Conservation (phyloP, 768 basidiomycete genomes). For the Tylopilus sp. region DNA sequence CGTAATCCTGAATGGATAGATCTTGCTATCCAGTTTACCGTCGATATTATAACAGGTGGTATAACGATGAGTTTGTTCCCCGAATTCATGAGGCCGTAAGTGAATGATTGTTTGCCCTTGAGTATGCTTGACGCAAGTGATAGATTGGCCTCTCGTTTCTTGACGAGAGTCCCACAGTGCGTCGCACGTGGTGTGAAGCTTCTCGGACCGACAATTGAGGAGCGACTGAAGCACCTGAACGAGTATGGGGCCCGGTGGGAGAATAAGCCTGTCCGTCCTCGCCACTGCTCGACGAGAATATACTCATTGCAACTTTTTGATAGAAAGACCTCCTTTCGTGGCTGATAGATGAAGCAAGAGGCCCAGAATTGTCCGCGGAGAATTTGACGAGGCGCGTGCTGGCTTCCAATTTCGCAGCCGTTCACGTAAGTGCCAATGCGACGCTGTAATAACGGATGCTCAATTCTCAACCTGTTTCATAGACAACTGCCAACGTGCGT, state of each 20-base stretch:
- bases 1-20: conserved; percentile 3
- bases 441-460: too few relatives aligned
- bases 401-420: background rate
- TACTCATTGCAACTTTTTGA: background rate
- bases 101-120: too few relatives aligned
- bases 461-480: background rate
- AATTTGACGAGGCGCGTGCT: background rate
- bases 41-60: background rate
- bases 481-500: background rate
- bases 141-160: background rate
- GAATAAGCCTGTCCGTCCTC: background rate
- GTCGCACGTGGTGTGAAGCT: background rate
- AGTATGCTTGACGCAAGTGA: background rate
- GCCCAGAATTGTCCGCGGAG: background rate
- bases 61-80: conserved; percentile 24
- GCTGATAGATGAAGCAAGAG: background rate
- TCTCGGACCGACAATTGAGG: background rate
- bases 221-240: background rate
- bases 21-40: background rate
- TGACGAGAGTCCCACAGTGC: background rate
- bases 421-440: background rate
- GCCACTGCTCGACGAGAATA: too few relatives aligned
- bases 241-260: background rate
- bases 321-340: background rate
- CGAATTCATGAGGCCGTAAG: conserved; percentile 26